Conservation (phyloP, 2,329 filamentous ascomycete genomes). For the Epichloe sp. region DNA sequence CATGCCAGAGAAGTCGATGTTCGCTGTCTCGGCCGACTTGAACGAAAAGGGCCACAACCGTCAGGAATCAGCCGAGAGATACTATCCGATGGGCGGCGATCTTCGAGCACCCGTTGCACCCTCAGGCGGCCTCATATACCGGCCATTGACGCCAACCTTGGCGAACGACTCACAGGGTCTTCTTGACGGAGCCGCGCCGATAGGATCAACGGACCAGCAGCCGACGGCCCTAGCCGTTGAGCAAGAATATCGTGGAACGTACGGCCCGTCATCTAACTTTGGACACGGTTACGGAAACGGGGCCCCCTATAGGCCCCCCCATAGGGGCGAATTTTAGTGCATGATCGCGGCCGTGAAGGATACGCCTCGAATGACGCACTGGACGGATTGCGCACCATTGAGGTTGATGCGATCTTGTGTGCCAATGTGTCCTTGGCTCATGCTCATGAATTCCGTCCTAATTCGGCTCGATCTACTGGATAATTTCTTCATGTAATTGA, state of each 20-base stretch:
- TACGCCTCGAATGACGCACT: neutral
- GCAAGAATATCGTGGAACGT: slow-evolving; percentile 6
- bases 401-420: neutral
- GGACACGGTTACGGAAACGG: slow-evolving; percentile 6
- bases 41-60: slow-evolving; percentile 21
- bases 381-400: neutral
- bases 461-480: neutral
- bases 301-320: too few relatives aligned
- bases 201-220: slow-evolving; percentile 16
- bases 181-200: slow-evolving; percentile 26
- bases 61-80: slow-evolving; percentile 22
- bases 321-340: neutral
- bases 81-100: slow-evolving; percentile 13
- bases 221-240: neutral
- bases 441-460: neutral
- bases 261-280: slow-evolving; percentile 8
- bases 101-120: slow-evolving; percentile 11
- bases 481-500: neutral
- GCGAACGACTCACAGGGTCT: slow-evolving; percentile 25
- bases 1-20: slow-evolving; percentile 25
- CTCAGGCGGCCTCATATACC: slow-evolving; percentile 17
- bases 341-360: neutral
- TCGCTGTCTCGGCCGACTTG: slow-evolving; percentile 27
- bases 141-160: slow-evolving; percentile 25
- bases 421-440: neutral